These are phyloP conservation scores for Tephrocybe sp. DNA, from an alignment of 768 basidiomycete species.

Conservation along the genomic window DNA sequence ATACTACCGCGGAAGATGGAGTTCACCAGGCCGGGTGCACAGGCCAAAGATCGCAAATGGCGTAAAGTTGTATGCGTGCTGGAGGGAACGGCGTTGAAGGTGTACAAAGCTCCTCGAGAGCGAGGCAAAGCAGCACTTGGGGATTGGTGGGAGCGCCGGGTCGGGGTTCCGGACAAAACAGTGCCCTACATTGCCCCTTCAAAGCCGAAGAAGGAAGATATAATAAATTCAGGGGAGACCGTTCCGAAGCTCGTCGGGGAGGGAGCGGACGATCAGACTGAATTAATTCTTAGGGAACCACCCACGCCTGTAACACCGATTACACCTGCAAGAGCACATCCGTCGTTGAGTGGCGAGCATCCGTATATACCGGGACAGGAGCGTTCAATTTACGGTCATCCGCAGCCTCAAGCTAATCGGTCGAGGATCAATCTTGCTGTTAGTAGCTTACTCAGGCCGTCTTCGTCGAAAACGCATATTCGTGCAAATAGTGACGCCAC, in stretches of 20 bases:
- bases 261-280: slow-evolving; percentile 16
- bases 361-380: slow-evolving; percentile 16
- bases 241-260: slow-evolving; percentile 16
- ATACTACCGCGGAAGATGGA: slow-evolving; percentile 92
- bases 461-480: slow-evolving; percentile 27
- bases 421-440: slow-evolving; percentile 43
- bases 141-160: slow-evolving; percentile 76
- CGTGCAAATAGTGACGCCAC: slow-evolving; percentile 40
- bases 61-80: slow-evolving; percentile 82
- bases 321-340: slow-evolving; percentile 16
- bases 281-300: slow-evolving; percentile 15
- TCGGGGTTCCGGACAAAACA: slow-evolving; percentile 67
- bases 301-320: slow-evolving; percentile 12
- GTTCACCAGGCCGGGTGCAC: slow-evolving; percentile 79
- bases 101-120: slow-evolving; percentile 53
- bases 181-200: slow-evolving; percentile 20
- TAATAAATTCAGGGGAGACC: slow-evolving; percentile 18
- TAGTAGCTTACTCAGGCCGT: slow-evolving; percentile 42
- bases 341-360: slow-evolving; percentile 14
- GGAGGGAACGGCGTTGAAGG: slow-evolving; percentile 85
- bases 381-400: slow-evolving; percentile 11
- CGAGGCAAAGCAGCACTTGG: slow-evolving; percentile 54
- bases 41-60: slow-evolving; percentile 92
- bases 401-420: slow-evolving; percentile 24
- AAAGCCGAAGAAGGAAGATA: slow-evolving; percentile 16